Evolutionary conservation across 345 rosid species (phyloP).

Genomic region (Eucalyptus cloeziana): DNA sequence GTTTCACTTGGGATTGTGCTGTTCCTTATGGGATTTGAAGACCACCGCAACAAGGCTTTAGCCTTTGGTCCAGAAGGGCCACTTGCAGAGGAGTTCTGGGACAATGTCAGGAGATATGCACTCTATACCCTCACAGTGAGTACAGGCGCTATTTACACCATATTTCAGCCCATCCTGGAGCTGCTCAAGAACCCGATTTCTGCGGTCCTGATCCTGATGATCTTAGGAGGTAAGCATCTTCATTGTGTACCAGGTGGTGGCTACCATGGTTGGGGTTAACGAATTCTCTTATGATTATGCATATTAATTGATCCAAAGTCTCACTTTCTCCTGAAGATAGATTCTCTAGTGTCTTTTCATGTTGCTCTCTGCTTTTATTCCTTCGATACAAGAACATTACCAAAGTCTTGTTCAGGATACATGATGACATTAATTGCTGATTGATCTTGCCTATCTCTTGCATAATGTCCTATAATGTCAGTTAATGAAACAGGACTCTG

Average conservation of each 20-base stretch:
- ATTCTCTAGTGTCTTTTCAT: too few species aligned
- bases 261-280: conserved; percentile 73
- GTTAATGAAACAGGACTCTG: too few species aligned
- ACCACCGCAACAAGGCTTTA: conserved; percentile 37
- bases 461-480: too few species aligned
- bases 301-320: neutral
- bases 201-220: conserved; percentile 51
- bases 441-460: too few species aligned
- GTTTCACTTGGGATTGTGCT: conserved; percentile 39
- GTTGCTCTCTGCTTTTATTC: too few species aligned
- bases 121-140: conserved; percentile 89
- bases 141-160: conserved; percentile 72
- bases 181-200: conserved; percentile 78
- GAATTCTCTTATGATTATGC: conserved; percentile 63
- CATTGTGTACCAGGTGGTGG: conserved; percentile 61
- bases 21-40: conserved; percentile 37
- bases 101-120: conserved; percentile 85
- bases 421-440: too few species aligned
- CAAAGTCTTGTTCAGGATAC: too few species aligned
- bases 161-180: conserved; percentile 51
- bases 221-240: conserved; percentile 51
- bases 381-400: too few species aligned
- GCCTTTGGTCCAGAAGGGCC: conserved; percentile 94
- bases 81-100: conserved; percentile 90
- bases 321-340: too few species aligned